These are phyloP conservation scores for Sporothrix variecibatus DNA, from an alignment of 2,329 filamentous ascomycete species.

Conservation along the genomic window DNA sequence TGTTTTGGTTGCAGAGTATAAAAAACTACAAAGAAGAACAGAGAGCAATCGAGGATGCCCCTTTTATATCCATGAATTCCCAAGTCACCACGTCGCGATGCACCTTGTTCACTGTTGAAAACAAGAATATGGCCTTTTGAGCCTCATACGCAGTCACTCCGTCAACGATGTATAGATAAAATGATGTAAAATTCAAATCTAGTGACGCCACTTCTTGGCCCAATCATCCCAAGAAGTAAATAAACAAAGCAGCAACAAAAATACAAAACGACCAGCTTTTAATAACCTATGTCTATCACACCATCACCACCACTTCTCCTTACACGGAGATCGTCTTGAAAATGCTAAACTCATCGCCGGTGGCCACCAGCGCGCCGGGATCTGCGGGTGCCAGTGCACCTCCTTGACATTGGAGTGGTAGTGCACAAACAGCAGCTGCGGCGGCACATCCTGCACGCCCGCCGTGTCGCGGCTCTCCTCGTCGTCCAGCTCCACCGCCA, in stretches of 20 bases:
- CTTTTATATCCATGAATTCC: neutral
- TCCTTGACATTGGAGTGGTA: conserved; percentile 96
- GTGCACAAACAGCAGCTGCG: conserved; percentile 94
- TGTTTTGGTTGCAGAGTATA: neutral
- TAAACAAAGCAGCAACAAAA: neutral
- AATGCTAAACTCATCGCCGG: conserved; percentile 84
- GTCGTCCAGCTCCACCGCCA: conserved; percentile 94
- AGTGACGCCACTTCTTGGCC: conserved; percentile 14
- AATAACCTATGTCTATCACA: neutral
- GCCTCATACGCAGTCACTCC: neutral
- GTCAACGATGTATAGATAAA: neutral
- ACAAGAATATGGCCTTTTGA: neutral
- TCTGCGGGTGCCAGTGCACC: conserved; percentile 96
- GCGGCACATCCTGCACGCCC: conserved; percentile 85
- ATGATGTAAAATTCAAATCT: neutral
- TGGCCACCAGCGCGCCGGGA: conserved; percentile 88
- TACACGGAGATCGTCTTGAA: conserved; percentile 83
- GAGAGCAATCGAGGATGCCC: neutral
- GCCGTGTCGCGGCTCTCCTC: conserved; percentile 92
- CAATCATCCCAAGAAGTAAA: neutral
- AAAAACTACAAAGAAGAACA: no score
- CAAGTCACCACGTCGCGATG: neutral
- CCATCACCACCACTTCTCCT: neutral
- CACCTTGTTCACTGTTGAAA: neutral
- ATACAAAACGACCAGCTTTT: neutral